Evolutionary conservation across 73 alveolate genomes (phyloP).

Genomic region (Diophrys appendiculata): DNA sequence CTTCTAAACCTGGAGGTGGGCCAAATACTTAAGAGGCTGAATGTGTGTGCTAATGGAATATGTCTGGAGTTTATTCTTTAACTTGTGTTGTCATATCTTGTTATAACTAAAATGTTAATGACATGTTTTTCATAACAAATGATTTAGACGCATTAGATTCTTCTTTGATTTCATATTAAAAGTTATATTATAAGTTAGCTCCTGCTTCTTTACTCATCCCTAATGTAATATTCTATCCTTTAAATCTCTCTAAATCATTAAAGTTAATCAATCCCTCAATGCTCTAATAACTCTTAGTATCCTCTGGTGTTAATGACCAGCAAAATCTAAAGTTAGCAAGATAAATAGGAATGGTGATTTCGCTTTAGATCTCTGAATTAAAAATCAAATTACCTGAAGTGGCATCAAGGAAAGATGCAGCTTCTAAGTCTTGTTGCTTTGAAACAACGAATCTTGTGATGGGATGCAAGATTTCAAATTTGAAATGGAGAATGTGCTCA

Average conservation of each 20-base stretch:
- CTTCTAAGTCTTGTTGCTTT: constrained; percentile 3
- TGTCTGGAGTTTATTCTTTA: no score
- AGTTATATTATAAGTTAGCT: no score
- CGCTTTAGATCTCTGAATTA: constrained; percentile 26
- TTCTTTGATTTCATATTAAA: no score
- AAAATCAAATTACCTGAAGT: constrained; percentile 8
- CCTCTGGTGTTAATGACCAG: constrained; percentile 1
- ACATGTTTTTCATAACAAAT: no score
- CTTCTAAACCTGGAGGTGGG: no score
- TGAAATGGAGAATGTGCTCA: constrained; percentile 34
- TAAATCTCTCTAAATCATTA: not conserved
- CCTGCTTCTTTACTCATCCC: not conserved
- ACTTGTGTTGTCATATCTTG: no score
- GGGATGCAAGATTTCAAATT: constrained; percentile 44
- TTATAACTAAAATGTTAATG: no score
- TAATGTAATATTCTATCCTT: not conserved
- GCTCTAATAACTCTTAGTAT: constrained; percentile 2
- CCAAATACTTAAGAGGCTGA: no score
- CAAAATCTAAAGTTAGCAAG: constrained; percentile 8
- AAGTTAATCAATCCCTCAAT: not conserved
- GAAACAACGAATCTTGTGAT: constrained; percentile 12
- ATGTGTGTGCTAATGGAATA: no score
- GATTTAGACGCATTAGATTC: no score
- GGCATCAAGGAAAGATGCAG: constrained; percentile 21
- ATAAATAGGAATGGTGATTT: constrained; percentile 27